These are phyloP conservation scores for Phytophthora capsici DNA, from an alignment of 352 stramenopile genomes.

Conservation along the genomic window DNA sequence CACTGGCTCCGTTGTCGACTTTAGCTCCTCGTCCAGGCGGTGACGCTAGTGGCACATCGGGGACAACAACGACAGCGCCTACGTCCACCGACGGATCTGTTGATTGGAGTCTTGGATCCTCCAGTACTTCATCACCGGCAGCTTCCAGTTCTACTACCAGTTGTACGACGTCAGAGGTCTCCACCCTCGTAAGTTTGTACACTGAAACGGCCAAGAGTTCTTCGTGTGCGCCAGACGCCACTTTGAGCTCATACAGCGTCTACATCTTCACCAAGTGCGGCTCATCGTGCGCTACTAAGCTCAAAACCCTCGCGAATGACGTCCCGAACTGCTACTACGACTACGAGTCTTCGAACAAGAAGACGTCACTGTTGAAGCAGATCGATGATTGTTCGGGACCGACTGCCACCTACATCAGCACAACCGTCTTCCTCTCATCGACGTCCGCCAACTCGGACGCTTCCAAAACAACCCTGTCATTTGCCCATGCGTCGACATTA, in stretches of 20 bases:
- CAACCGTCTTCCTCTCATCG: slow-evolving; percentile 12
- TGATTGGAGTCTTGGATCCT: neutral
- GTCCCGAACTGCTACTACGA: slow-evolving; percentile 44
- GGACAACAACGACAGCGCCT: neutral
- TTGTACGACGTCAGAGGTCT: slow-evolving; percentile 24
- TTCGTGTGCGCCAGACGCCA: slow-evolving; percentile 21
- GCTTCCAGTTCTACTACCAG: slow-evolving; percentile 13
- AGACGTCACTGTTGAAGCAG: slow-evolving; percentile 16
- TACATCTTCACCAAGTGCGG: slow-evolving; percentile 38
- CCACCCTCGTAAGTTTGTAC: slow-evolving; percentile 20
- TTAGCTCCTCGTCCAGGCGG: slow-evolving; percentile 8
- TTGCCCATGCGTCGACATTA: neutral
- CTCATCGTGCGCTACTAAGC: slow-evolving; percentile 26
- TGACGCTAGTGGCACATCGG: neutral
- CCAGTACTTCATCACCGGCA: slow-evolving; percentile 2
- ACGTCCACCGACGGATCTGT: slow-evolving; percentile 9
- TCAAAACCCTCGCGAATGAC: slow-evolving; percentile 25
- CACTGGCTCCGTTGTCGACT: neutral
- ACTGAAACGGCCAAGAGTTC: slow-evolving; percentile 23
- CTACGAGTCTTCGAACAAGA: slow-evolving; percentile 38
- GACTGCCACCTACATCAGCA: slow-evolving; percentile 11
- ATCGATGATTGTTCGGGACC: slow-evolving; percentile 12
- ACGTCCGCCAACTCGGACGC: neutral
- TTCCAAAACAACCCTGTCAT: neutral
- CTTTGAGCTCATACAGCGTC: slow-evolving; percentile 25